Percentiles rank a stretch among this genome's conserved stretches.
Conservation (phyloP, 768 basidiomycete species). For the Baorangia bicolor region DNA sequence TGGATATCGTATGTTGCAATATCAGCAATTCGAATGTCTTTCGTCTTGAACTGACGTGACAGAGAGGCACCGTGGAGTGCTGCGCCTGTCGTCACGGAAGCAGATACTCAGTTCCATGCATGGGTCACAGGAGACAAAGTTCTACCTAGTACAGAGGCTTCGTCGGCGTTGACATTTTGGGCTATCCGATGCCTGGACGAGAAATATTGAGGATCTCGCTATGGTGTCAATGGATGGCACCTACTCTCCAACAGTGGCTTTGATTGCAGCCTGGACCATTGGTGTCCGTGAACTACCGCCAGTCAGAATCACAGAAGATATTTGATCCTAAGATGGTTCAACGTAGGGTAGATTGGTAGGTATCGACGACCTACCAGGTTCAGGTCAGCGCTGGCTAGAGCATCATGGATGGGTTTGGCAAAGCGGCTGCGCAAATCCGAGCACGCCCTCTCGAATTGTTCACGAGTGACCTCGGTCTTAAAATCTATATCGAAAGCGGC, state of each 20-base stretch:
- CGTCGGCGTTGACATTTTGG: slow-evolving; percentile 94
- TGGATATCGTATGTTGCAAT: slow-evolving; percentile 72
- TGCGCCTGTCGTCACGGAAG: slow-evolving; percentile 47
- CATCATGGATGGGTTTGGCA: slow-evolving; percentile 71
- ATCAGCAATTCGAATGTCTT: slow-evolving; percentile 85
- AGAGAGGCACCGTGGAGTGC: slow-evolving; percentile 89
- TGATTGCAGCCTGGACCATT: slow-evolving; percentile 85
- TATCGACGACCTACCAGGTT: slow-evolving; percentile 48
- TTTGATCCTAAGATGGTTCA: slow-evolving; percentile 54
- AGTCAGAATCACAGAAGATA: slow-evolving; percentile 88
- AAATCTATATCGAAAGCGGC: slow-evolving; percentile 91
- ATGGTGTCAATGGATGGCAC: slow-evolving; percentile 27
- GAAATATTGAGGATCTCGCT: background rate
- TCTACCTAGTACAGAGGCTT: slow-evolving; percentile 85
- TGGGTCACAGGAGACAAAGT: background rate
- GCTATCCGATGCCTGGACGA: slow-evolving; percentile 73
- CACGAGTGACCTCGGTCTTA: slow-evolving; percentile 70
- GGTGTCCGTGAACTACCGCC: slow-evolving; percentile 91
- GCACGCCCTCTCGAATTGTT: slow-evolving; percentile 75
- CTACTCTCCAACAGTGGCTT: slow-evolving; percentile 73
- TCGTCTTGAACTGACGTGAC: slow-evolving; percentile 91
- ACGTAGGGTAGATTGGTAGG: background rate
- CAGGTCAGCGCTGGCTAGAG: slow-evolving; percentile 63
- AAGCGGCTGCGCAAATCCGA: slow-evolving; percentile 63
- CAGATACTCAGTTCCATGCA: slow-evolving; percentile 2